Evolutionary conservation across 1,139 yeast genomes (phyloP).

Genomic region (Zygotorulaspora mrakii): DNA sequence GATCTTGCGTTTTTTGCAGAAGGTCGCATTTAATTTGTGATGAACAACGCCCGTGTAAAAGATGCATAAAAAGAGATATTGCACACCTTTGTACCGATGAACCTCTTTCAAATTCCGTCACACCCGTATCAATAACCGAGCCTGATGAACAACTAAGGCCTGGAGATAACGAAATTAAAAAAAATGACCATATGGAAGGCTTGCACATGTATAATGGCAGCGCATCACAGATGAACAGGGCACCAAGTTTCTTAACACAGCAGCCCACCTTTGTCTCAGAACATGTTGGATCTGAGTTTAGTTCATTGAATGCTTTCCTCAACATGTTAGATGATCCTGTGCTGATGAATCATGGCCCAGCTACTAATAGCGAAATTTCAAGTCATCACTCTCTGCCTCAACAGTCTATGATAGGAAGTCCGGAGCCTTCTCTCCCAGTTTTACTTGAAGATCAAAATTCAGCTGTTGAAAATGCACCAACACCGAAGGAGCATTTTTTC

Average conservation of each 20-base stretch:
- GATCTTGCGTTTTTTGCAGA: slow-evolving; percentile 87
- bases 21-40: slow-evolving; percentile 96
- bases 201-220: not conserved
- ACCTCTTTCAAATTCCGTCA: slow-evolving; percentile 36
- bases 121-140: slow-evolving; percentile 7
- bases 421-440: slow-evolving; percentile 3
- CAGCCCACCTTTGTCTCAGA: slow-evolving; percentile 82
- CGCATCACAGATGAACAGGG: slow-evolving; percentile 6
- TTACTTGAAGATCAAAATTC: slow-evolving; percentile 6
- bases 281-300: slow-evolving; percentile 90
- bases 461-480: slow-evolving; percentile 28
- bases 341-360: slow-evolving; percentile 15
- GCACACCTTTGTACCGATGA: slow-evolving; percentile 83
- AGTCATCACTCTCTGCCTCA: not conserved
- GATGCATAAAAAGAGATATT: slow-evolving; percentile 84
- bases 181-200: slow-evolving; percentile 1
- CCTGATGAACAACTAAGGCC: slow-evolving; percentile 1
- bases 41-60: slow-evolving; percentile 75
- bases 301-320: slow-evolving; percentile 82
- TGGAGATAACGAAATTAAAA: not conserved
- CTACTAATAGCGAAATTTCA: slow-evolving; percentile 2
- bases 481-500: slow-evolving; percentile 90
- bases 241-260: slow-evolving; percentile 37
- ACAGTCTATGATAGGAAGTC: not conserved
- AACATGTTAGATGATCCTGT: slow-evolving; percentile 88